A percentile compares a stretch with the other conserved stretches of the same genome.
Conservation (phyloP, 208 protist species). For the Crithidia fasciculata region DNA sequence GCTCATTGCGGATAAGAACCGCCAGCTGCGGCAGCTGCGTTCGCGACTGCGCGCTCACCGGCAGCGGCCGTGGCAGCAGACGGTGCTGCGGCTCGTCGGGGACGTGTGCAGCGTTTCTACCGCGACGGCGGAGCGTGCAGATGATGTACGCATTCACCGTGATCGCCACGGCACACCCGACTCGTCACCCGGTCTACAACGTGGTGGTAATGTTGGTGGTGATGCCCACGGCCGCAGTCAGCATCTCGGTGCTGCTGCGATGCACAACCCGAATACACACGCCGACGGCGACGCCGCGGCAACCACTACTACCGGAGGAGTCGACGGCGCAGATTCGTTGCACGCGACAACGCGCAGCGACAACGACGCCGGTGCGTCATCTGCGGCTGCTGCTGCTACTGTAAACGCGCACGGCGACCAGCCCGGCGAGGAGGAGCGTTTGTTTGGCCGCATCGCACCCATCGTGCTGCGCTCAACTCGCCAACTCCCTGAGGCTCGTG, state of each 20-base stretch:
- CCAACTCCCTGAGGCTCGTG: constrained; percentile 75
- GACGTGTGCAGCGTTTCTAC: constrained; percentile 77
- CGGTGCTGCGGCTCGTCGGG: constrained; percentile 74
- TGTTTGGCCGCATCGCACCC: constrained; percentile 85
- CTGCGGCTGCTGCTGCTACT: not conserved
- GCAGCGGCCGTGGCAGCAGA: constrained; percentile 80
- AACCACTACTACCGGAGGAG: too few species aligned
- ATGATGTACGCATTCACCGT: constrained; percentile 54
- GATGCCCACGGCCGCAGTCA: too few species aligned
- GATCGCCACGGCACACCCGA: constrained; percentile 31
- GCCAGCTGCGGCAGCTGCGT: constrained; percentile 72
- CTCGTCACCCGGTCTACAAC: not conserved
- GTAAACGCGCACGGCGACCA: not conserved
- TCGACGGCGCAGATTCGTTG: too few species aligned
- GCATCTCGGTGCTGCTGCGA: too few species aligned
- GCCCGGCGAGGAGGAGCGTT: constrained; percentile 55
- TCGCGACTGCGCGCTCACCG: constrained; percentile 81
- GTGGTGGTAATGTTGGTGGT: not conserved
- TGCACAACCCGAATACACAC: too few species aligned
- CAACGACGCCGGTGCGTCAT: not conserved
- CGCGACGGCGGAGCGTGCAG: constrained; percentile 48
- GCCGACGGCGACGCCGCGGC: too few species aligned
- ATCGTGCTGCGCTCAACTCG: constrained; percentile 73
- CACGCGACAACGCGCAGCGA: not conserved
- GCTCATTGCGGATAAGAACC: constrained; percentile 55